Conservation (phyloP, 768 basidiomycete species). For the Lactifluus pinguis region DNA sequence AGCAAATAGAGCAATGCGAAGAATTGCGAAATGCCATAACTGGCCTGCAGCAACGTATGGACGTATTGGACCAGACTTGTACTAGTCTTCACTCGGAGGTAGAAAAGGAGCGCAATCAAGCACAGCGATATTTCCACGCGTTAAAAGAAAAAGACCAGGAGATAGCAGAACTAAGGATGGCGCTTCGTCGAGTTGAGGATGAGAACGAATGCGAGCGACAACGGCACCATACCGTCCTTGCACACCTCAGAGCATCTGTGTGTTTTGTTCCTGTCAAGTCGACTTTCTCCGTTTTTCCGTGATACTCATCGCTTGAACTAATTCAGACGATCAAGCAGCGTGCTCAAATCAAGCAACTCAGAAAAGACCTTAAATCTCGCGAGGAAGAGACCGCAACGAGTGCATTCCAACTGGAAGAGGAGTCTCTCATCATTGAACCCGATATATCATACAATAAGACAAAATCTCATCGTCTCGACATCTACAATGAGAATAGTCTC, state of each 20-base stretch:
- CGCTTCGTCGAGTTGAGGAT: not conserved
- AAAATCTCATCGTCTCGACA: slow-evolving; percentile 7
- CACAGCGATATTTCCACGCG: not conserved
- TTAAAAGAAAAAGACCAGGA: not conserved
- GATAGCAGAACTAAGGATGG: not conserved
- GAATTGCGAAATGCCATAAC: not conserved
- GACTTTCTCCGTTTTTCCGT: not conserved
- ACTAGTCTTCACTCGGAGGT: not conserved
- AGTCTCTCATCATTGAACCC: slow-evolving; percentile 6
- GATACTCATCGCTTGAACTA: not conserved
- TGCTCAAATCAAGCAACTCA: slow-evolving; percentile 11
- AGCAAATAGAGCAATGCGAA: not conserved
- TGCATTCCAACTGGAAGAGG: not conserved
- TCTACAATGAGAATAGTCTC: not conserved
- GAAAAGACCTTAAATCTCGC: not conserved
- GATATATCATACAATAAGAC: not conserved
- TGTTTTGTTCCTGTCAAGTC: not conserved
- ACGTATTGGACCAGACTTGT: not conserved
- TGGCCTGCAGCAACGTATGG: not conserved
- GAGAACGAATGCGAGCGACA: not conserved
- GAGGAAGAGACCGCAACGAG: not conserved
- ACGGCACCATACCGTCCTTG: not conserved
- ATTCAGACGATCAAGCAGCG: slow-evolving; percentile 4
- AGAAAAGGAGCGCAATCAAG: not conserved
- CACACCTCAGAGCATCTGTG: slow-evolving; percentile 7